Evolutionary conservation across 2,329 filamentous ascomycete genomes (phyloP), one percentile per base, ranked within the genome.

Genomic region (Nemania bipapillata): DNA sequence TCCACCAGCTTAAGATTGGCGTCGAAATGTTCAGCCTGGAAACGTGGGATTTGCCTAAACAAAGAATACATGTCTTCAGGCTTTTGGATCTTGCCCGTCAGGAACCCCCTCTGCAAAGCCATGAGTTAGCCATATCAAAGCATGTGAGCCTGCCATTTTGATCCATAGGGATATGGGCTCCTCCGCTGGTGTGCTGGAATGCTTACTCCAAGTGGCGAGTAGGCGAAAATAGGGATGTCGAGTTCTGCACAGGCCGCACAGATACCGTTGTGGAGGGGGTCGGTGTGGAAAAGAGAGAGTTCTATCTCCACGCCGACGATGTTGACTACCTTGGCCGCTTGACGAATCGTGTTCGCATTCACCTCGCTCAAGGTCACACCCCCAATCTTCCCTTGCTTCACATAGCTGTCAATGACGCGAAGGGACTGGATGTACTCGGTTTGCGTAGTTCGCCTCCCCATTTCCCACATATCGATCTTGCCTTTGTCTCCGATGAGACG

Each of bases 161-260:
- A 15, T 40, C 11, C 42, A n/a, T 17, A 24, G 45, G 2, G 30
- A 3, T 4, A 11, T 11, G n/a, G 9, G 12, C 28, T 26, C 22
- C 6, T n/a, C 45, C 6, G 22, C 17, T n/a, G 11, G 26, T 17
- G 6, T 22, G 6, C 7, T 5, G 30, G 2, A 30, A 49, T 4
- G 65, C 57, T 63, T 56, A 66, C 63, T n/a, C 86, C 85, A 0
- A 89, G 80, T 2, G 87, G 86, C 24, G 72, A 69, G 54, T 70
- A 89, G 0, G 84, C 85, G 5, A 87, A 77, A 49, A 89, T 81
- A 0, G 86, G 84, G 50, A 90, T 89, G 9, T 80, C 81, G 2
- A 86, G 77, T 73, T 89, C 85, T 1, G 68, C 74, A 66, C 82
- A 83, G 0, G 79, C 72, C 7, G 73, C 73, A 5, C 77, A 76